These are phyloP conservation scores for Ogataea ramenticola DNA, from an alignment of 805 yeast species.

Conservation along the genomic window DNA sequence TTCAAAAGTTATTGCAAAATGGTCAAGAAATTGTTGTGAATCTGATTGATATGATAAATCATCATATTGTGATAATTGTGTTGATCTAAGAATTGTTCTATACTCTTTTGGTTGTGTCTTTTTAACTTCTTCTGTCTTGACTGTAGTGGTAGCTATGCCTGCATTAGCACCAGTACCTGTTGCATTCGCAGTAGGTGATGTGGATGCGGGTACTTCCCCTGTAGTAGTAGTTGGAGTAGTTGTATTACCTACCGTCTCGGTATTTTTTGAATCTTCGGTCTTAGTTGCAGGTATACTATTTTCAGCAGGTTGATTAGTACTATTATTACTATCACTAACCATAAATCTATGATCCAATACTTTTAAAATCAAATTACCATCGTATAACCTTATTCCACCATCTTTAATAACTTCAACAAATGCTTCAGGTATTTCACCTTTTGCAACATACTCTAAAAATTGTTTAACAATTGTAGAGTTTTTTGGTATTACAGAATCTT, in stretches of 20 bases:
- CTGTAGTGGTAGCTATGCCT: not conserved
- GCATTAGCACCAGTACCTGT: not conserved
- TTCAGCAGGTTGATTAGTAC: too few relatives aligned
- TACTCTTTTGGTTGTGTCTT: constrained; percentile 61
- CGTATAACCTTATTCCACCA: constrained; percentile 76
- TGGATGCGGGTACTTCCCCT: constrained; percentile 2
- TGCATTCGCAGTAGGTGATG: constrained; percentile 3
- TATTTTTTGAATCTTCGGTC: too few relatives aligned
- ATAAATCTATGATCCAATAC: constrained; percentile 75
- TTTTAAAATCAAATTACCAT: constrained; percentile 82
- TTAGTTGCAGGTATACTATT: too few relatives aligned
- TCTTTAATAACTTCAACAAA: constrained; percentile 85
- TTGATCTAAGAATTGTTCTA: constrained; percentile 72
- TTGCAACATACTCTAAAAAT: constrained; percentile 70
- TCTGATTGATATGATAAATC: constrained; percentile 84
- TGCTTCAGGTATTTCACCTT: constrained; percentile 82
- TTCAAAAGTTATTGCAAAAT: constrained; percentile 74
- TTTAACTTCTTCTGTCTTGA: constrained; percentile 10
- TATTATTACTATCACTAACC: too few relatives aligned
- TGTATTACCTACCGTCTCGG: too few relatives aligned
- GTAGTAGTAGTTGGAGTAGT: too few relatives aligned
- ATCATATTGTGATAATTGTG: constrained; percentile 73
- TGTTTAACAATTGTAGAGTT: constrained; percentile 70
- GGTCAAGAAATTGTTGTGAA: constrained; percentile 69
- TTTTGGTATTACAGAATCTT: constrained; percentile 79